A percentile compares a stretch with the other conserved stretches of the same genome.
Conservation (phyloP, 306 rosid species). For the Lathyrus oleraceus region DNA sequence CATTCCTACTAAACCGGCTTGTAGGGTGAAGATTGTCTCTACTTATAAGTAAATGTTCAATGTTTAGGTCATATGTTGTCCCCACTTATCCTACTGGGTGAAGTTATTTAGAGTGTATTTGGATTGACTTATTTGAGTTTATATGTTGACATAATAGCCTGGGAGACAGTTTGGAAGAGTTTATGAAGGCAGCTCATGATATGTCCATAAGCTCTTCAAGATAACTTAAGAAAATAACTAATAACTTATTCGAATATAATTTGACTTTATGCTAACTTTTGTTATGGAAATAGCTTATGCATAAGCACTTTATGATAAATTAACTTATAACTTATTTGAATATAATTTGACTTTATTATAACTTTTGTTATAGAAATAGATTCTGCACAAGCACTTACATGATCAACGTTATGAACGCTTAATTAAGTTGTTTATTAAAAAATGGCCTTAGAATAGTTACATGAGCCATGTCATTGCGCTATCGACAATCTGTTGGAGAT, state of each 20-base stretch:
- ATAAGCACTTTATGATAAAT: too few species aligned
- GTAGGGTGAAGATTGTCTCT: too few species aligned
- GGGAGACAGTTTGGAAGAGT: background rate
- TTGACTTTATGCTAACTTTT: background rate
- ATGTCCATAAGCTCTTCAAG: background rate
- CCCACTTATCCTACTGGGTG: conserved; percentile 1
- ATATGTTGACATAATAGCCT: background rate
- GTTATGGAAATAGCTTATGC: background rate
- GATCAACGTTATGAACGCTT: background rate
- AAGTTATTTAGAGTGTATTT: background rate
- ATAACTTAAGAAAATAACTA: background rate
- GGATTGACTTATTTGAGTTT: background rate
- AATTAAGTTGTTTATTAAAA: background rate
- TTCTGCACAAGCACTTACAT: background rate
- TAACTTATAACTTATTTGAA: too few species aligned
- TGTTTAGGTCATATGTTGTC: too few species aligned
- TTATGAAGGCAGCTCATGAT: background rate
- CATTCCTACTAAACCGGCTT: too few species aligned
- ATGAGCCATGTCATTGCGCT: background rate
- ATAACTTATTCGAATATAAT: background rate
- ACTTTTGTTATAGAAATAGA: background rate
- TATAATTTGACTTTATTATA: too few species aligned
- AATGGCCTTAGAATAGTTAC: background rate
- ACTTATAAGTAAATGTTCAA: too few species aligned
- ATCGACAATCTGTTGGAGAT: conserved; percentile 1